Evolutionary conservation across 148 eudicot species (phyloP), one percentile per base, ranked within the genome.

Genomic region (Euryodendron excelsum): DNA sequence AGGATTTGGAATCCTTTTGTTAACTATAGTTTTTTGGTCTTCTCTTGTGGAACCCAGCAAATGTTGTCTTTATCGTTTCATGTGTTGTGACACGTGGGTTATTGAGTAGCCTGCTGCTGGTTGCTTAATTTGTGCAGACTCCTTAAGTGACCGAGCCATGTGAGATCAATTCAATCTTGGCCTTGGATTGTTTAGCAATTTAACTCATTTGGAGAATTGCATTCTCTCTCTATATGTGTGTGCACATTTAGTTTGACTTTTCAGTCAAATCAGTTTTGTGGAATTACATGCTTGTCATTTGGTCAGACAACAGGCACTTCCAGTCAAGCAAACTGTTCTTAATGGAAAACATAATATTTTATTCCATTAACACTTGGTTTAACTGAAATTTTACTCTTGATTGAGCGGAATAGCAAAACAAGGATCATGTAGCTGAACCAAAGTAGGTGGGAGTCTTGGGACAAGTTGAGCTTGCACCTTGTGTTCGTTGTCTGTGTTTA

Each of bases 71-170:
- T 74, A 5, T n/a, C 52, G 39, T 74, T 58, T 74, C 53, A 39
- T 39, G n/a, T 39, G n/a, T 27, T 58, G 33, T 36, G 23, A 36
- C 10, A 33, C 17, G 44, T 27, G 34, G 52, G 52, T 59, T 59
- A 37, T 27, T 39, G 52, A 55, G 39, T 36, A 15, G 61, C 65
- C 18, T 44, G 39, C 9, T 13, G 55, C 3, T 60, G 18, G 55
- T 27, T 61, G 13, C 41, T 58, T 74, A 41, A 75, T 39, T 44
- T 63, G 6, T 75, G 55, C 55, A 61, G 36, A 27, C 78, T 20
- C n/a, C 28, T 37, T 36, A 64, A 33, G 44, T n/a, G 20, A 28
- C n/a, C n/a, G n/a, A n/a, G n/a, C n/a, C n/a, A 30, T 28, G 65
- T 11, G 37, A 62, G 67, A 30, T n/a, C 8, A 34, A 34, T 59